Conservation (phyloP, 2,329 filamentous ascomycete genomes). For the Thielaviopsis populi region DNA sequence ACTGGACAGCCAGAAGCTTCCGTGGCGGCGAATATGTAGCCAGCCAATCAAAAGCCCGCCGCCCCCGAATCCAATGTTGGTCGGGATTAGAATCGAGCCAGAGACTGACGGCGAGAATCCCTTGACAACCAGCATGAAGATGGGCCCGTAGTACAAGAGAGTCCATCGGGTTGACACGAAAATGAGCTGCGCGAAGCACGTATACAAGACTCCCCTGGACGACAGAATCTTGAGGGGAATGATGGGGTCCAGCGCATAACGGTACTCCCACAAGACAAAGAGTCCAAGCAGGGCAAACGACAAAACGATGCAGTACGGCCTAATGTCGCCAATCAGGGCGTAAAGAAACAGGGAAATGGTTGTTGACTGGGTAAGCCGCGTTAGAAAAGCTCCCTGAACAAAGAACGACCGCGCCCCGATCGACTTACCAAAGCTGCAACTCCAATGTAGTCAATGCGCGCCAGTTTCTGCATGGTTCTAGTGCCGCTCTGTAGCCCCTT, state of each 20-base stretch:
- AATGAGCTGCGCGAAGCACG: slow-evolving; percentile 58
- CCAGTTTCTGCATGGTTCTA: slow-evolving; percentile 35
- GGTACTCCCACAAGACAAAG: slow-evolving; percentile 49
- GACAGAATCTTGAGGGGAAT: slow-evolving; percentile 57
- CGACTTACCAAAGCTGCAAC: slow-evolving; percentile 45
- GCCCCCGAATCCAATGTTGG: slow-evolving; percentile 61
- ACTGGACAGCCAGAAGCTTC: slow-evolving; percentile 56
- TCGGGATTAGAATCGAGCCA: slow-evolving; percentile 64
- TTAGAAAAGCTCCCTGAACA: slow-evolving; percentile 16
- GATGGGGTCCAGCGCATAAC: slow-evolving; percentile 51
- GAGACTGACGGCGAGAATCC: slow-evolving; percentile 54
- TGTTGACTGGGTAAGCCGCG: slow-evolving; percentile 29
- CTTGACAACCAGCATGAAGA: slow-evolving; percentile 63
- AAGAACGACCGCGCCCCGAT: neutral
- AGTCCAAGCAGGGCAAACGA: slow-evolving; percentile 37
- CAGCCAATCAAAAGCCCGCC: slow-evolving; percentile 60
- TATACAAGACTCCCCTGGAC: slow-evolving; percentile 55
- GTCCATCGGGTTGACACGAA: slow-evolving; percentile 72
- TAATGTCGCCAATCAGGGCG: slow-evolving; percentile 50
- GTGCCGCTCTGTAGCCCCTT: neutral
- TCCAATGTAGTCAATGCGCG: slow-evolving; percentile 59
- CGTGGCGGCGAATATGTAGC: slow-evolving; percentile 57
- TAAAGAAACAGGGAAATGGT: slow-evolving; percentile 60
- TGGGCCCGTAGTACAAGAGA: slow-evolving; percentile 65
- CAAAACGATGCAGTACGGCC: slow-evolving; percentile 42